Evolutionary conservation across 73 alveolate genomes (phyloP), one percentile per base, ranked within the genome.

Genomic region (Symbiodinium pilosum): DNA sequence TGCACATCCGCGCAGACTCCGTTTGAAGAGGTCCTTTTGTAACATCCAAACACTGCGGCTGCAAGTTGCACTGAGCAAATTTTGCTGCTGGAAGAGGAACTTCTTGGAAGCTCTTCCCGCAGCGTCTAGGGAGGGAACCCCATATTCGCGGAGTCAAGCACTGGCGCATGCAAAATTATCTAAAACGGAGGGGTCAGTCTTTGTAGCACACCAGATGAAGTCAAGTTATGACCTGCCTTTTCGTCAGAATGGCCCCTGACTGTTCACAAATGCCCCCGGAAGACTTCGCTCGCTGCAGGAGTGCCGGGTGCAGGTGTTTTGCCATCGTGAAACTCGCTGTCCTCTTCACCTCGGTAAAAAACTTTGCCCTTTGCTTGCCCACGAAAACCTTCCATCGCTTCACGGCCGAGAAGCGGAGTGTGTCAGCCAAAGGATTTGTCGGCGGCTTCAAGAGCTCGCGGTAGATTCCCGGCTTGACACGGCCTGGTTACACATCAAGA

Each of bases 391-490:
- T 1, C 73, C 73, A 54, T 30, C 20, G 12, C 28, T 51, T 24
- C 34, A 24, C 26, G 71, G 32, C 73, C 32, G 26, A 54, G 73
- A 12, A 64, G 30, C 81, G 81, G 38, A 20, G 81, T n/a, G 81
- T 28, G 30, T 64, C 81, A 38, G 38, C 81, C 4, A 64, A 64
- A 20, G 81, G 14, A 64, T 26, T 64, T 3, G 83, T 36, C 43
- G 95, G 95, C 69, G 47, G 43, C 47, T 81, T 32, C 20, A 28
- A 69, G 2, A 84, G 95, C 75, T 89, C 71, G 44, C 86, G 95
- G 71, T 38, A 89, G 16, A 89, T 87, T 39, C 95, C 95, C 30
- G 95, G 95, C 44, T 89, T 89, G n/a, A 89, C 95, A 20, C 95
- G 95, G 42, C 95, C 95, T 89, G 40, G 36, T 32, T n/a, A n/a